These are phyloP conservation scores for Fusarium sp. DNA, from an alignment of 2,329 filamentous ascomycete species.

Conservation along the genomic window DNA sequence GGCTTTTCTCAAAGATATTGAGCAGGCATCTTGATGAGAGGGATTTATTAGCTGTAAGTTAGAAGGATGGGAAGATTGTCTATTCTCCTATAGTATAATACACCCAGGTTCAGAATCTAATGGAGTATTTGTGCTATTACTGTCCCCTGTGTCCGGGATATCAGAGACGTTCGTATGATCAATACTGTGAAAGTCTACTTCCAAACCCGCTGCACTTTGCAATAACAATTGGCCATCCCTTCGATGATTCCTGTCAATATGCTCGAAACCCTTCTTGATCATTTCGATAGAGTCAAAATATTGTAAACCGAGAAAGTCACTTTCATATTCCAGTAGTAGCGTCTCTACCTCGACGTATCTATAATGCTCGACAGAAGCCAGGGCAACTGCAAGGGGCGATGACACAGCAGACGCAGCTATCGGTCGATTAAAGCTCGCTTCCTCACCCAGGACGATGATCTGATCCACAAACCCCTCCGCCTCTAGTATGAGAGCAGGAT, in stretches of 20 bases:
- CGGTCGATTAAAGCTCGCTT: slow-evolving; percentile 3
- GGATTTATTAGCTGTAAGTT: background rate
- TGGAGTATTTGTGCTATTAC: fast-evolving
- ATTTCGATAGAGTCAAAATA: background rate
- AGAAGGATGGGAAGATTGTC: background rate
- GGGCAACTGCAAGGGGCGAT: background rate
- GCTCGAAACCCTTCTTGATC: background rate
- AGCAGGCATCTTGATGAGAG: background rate
- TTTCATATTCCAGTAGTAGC: slow-evolving; percentile 2
- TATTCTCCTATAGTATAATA: background rate
- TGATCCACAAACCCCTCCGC: background rate
- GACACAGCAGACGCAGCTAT: slow-evolving; percentile 15
- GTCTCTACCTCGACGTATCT: background rate
- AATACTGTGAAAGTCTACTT: no score
- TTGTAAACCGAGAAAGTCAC: slow-evolving; percentile 1
- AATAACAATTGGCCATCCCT: fast-evolving
- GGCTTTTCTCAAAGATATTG: slow-evolving; percentile 11
- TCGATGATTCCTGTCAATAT: background rate
- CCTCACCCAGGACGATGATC: background rate
- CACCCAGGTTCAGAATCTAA: background rate
- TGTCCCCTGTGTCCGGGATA: no score
- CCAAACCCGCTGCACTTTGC: fast-evolving
- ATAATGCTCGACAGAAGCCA: slow-evolving; percentile 7
- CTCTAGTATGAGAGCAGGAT: background rate
- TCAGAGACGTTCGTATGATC: no score